Percentiles rank a stretch among this genome's conserved stretches.
Evolutionary conservation across 345 rosid genomes (phyloP).

Genomic region (Erucastrum elatum): DNA sequence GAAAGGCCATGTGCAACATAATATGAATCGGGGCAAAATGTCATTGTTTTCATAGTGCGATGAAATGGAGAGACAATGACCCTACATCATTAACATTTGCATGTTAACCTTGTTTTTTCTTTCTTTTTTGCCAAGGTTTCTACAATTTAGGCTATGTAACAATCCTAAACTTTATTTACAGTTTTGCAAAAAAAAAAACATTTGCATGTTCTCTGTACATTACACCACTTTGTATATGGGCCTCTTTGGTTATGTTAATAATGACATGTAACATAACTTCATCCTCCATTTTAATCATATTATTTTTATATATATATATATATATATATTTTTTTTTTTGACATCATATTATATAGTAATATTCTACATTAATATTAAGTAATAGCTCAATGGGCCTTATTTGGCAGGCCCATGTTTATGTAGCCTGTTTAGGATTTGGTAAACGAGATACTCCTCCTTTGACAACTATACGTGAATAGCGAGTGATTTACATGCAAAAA

Average conservation of each 20-base stretch:
- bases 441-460: background rate
- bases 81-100: slow-evolving; percentile 24
- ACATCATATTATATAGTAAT: too few species aligned
- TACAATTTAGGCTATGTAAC: too few species aligned
- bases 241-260: slow-evolving; percentile 22
- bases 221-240: slow-evolving; percentile 13
- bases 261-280: slow-evolving; percentile 16
- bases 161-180: too few species aligned
- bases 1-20: slow-evolving; percentile 39
- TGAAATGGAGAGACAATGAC: slow-evolving; percentile 36
- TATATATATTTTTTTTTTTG: too few species aligned
- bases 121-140: too few species aligned
- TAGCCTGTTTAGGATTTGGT: background rate
- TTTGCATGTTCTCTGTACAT: slow-evolving; percentile 28
- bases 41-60: slow-evolving; percentile 18
- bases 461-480: background rate
- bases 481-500: background rate
- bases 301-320: too few species aligned
- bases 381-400: slow-evolving; percentile 15
- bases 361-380: background rate
- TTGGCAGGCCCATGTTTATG: background rate
- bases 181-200: too few species aligned
- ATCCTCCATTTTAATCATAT: background rate
- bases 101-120: too few species aligned
- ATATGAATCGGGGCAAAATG: slow-evolving; percentile 24